Evolutionary conservation across 2,329 filamentous ascomycete species (phyloP), one percentile per base, ranked within the genome.

Genomic region (Fusarium tuaranense): DNA sequence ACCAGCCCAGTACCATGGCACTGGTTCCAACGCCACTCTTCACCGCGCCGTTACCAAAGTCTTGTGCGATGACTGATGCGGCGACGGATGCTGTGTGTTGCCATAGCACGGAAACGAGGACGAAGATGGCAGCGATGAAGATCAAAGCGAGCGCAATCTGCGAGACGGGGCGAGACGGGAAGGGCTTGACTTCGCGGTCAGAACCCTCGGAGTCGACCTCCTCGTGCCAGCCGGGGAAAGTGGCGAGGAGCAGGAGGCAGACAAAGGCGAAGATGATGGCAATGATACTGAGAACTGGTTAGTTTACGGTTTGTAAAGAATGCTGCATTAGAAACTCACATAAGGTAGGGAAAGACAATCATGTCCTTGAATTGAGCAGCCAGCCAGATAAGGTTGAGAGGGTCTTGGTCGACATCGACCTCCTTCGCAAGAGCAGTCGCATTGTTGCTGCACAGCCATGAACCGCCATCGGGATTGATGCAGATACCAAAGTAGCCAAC

Each of bases 401-500:
- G 97, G 85, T 99, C 97, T 84, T 98, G 94, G 80, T 98, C 95
- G 48, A 97, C 91, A 22, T 90, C 92, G 51, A 98, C 90, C 84
- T 98, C 93, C 82, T 97, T 93, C 41, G 97, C 96, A 58, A 99
- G 89, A 4, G 95, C 92, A 4, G 96, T 98, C 22, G 97, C 97
- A 84, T 99, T 99, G 88, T 98, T 97, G 83, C 94, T 97, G 89
- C 97, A 99, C 69, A 98, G 90, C 90, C 95, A 99, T 25, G 92
- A 92, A 75, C 96, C 96, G 69, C 93, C 94, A 81, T 98, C 95
- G 1, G 94, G 92, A 84, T 95, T 97, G 83, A 98, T 92, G 85
- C 97, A 99, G 83, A 99, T 97, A 78, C 97, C 97, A 80, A 99
- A 99, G 87, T 97, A 99, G 76, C 97, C 97, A 34, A 99, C 97